Base-by-base conservation (phyloP, 2,329 filamentous ascomycete genomes). In the Mariannaea elegans region DNA sequence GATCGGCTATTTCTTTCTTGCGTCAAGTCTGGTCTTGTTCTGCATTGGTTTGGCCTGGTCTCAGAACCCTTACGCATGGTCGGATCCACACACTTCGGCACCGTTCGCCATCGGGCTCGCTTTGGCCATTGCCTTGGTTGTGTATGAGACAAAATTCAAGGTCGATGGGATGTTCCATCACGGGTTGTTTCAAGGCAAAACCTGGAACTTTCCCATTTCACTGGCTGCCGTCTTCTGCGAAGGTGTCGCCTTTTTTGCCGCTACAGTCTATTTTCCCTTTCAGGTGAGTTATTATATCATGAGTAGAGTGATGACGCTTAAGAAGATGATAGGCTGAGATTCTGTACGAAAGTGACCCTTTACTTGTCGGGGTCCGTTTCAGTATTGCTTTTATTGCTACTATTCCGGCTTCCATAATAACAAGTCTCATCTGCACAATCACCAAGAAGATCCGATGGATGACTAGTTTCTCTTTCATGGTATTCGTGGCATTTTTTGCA, bases 111-210 rank as follows among this genome's bases (percentile, higher is more conserved):
- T 77, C 5, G 75, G 77, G 6, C 38, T 76, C 2, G 66, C 64
- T 9, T 54, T 76, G 7, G 56, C 59, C 1, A 13, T 71, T 2
- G 62, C 19, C 2, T 64, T 79, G 21, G 61, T 69, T 16, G 64
- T 72, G 9, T 79, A 79, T 56, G 76, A 78, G 64, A 66, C 62
- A 1, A 67, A 50, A 29, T 71, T 74, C 57, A 78, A 76, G 60
- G 71, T 59, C 14, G 77, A 79, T 50, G 77, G 77, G 23, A 74
- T 80, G 73, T 77, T 80, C 51, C 76, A 79, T 50, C 76, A 80
- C 56, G 74, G 69, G 1, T 68, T 80, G 2, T 79, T 78, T 65
- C 55, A 6, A 8, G 49, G 56, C 7, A 27, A 65, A 16, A 68
- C 73, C 53, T 68, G 74, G 46, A 79, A 78, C 61, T 79, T 78